Conservation (phyloP, 441 rosid species). For the Brassica balearica region DNA sequence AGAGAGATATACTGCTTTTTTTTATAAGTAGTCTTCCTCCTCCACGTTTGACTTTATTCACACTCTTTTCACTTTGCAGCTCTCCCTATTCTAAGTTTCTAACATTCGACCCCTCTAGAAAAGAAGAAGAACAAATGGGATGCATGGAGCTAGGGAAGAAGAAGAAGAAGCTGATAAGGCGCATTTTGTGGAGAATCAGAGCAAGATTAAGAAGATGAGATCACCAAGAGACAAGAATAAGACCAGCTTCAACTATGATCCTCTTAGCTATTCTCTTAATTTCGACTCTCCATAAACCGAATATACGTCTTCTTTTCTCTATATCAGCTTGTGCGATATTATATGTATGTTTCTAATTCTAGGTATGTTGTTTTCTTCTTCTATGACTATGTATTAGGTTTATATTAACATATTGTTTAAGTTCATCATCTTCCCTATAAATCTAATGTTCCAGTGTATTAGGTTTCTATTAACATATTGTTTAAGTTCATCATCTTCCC, state of each 20-base stretch:
- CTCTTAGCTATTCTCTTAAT: constrained; percentile 46
- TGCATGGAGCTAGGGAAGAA: constrained; percentile 42
- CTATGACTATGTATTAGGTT: not conserved
- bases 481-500: constrained; percentile 11
- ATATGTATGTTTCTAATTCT: constrained; percentile 3
- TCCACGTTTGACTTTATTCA: constrained; percentile 33
- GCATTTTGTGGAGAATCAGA: constrained; percentile 39
- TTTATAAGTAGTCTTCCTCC: constrained; percentile 36
- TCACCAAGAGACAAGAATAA: constrained; percentile 33
- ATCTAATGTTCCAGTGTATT: not conserved
- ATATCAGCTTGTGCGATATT: not conserved
- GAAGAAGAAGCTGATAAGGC: constrained; percentile 29
- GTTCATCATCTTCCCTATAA: constrained; percentile 1
- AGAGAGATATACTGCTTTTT: constrained; percentile 30
- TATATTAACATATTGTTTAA: not conserved
- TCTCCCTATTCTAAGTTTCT: not conserved
- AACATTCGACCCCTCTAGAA: not conserved
- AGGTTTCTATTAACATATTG: not conserved
- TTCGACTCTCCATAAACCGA: constrained; percentile 39
- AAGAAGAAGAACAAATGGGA: constrained; percentile 18
- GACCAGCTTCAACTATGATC: constrained; percentile 41
- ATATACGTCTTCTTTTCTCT: constrained; percentile 8
- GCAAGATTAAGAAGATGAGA: constrained; percentile 37
- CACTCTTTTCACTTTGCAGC: constrained; percentile 17
- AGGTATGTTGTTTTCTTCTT: not conserved